A percentile compares a stretch with the other conserved stretches of the same genome.
Conservation (phyloP, 2,329 filamentous ascomycete species). For the Arthroderma sp. region DNA sequence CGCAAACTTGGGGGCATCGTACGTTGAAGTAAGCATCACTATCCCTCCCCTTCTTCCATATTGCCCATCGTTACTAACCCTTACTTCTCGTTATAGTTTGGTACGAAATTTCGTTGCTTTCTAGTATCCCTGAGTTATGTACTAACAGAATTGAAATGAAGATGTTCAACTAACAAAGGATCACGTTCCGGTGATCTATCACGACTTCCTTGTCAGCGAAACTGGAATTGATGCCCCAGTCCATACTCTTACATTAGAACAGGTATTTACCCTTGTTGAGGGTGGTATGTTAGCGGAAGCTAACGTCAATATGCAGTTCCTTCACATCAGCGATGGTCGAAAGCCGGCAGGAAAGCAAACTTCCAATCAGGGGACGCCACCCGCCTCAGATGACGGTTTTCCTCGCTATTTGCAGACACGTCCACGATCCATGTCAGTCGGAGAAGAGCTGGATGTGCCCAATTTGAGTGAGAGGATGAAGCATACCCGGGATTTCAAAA, state of each 20-base stretch:
- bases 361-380: not conserved
- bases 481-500: constrained; percentile 88
- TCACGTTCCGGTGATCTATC: constrained; percentile 94
- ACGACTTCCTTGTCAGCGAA: constrained; percentile 95
- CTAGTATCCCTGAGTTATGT: not conserved
- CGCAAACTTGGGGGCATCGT: constrained; percentile 72
- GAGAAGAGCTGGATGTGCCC: constrained; percentile 39
- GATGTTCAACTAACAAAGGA: constrained; percentile 99
- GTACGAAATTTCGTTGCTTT: constrained; percentile 11
- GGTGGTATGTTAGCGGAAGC: constrained; percentile 2
- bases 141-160: constrained; percentile 38
- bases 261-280: constrained; percentile 32
- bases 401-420: constrained; percentile 30
- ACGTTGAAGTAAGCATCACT: constrained; percentile 46
- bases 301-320: constrained; percentile 41
- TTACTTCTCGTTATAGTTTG: constrained; percentile 6
- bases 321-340: constrained; percentile 61
- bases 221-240: constrained; percentile 95
- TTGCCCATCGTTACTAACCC: not conserved
- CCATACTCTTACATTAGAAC: constrained; percentile 85
- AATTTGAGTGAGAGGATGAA: constrained; percentile 78
- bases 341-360: constrained; percentile 24
- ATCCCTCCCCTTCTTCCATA: not conserved
- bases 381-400: constrained; percentile 5
- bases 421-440: constrained; percentile 49